These are phyloP conservation scores for Candida wancherniae DNA, from an alignment of 805 yeast genomes.

Conservation along the genomic window DNA sequence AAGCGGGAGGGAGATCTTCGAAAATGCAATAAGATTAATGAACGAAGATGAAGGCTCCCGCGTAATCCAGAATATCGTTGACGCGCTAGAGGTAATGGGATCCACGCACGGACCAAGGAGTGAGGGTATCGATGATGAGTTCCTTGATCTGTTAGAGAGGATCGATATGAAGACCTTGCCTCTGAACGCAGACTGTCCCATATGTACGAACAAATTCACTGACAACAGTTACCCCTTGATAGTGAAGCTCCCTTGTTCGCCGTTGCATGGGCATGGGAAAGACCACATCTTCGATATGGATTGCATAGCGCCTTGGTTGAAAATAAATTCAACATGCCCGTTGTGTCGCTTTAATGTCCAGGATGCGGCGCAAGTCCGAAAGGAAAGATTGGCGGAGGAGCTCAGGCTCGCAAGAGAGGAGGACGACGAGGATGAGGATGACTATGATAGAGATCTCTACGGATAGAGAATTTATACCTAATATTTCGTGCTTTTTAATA, in stretches of 20 bases:
- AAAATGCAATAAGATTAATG: slow-evolving; percentile 28
- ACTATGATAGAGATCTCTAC: slow-evolving; percentile 75
- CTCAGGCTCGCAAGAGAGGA: slow-evolving; percentile 39
- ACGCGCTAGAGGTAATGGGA: slow-evolving; percentile 13
- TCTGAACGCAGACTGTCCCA: slow-evolving; percentile 68
- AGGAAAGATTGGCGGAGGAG: slow-evolving; percentile 31
- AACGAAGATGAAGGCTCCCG: slow-evolving; percentile 28
- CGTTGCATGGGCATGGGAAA: too few species aligned
- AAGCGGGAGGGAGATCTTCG: slow-evolving; percentile 22
- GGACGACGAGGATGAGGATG: slow-evolving; percentile 41
- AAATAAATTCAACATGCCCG: slow-evolving; percentile 73
- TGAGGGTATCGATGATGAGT: slow-evolving; percentile 62
- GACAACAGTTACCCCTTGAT: slow-evolving; percentile 77
- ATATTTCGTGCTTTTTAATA: not conserved
- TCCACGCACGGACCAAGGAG: slow-evolving; percentile 1
- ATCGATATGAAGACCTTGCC: slow-evolving; percentile 37
- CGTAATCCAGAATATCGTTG: slow-evolving; percentile 25
- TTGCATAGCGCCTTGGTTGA: slow-evolving; percentile 87
- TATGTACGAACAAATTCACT: slow-evolving; percentile 69
- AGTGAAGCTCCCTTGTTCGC: slow-evolving; percentile 65
- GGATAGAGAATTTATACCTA: slow-evolving; percentile 39
- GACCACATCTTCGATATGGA: slow-evolving; percentile 82
- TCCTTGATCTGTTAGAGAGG: slow-evolving; percentile 73
- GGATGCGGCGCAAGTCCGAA: slow-evolving; percentile 28
- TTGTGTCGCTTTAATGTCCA: slow-evolving; percentile 73